Conservation (phyloP, 2,329 filamentous ascomycete genomes). For the Cyanodermella asteris region DNA sequence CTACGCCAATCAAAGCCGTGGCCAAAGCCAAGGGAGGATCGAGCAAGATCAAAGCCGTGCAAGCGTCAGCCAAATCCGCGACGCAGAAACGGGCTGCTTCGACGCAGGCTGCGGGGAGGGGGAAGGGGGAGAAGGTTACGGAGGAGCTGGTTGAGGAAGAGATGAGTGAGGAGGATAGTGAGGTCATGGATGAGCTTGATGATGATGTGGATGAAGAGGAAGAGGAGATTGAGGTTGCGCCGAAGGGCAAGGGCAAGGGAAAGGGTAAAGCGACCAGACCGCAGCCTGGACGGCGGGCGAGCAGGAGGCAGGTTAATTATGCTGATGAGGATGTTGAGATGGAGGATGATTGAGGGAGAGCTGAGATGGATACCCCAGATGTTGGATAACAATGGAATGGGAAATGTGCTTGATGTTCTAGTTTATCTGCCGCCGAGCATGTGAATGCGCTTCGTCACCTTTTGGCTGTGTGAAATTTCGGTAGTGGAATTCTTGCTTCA, state of each 20-base stretch:
- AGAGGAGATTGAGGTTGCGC: slow-evolving; percentile 1
- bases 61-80: not conserved
- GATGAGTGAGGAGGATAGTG: slow-evolving; percentile 4
- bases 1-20: slow-evolving; percentile 1
- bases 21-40: not conserved
- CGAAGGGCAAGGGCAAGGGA: not conserved
- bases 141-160: slow-evolving; percentile 1
- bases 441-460: too few relatives aligned
- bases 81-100: not conserved
- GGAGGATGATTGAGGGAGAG: not conserved
- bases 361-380: too few relatives aligned
- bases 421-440: too few relatives aligned
- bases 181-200: slow-evolving; percentile 1
- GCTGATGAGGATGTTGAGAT: slow-evolving; percentile 5
- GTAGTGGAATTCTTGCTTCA: too few relatives aligned
- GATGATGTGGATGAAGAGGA: slow-evolving; percentile 2
- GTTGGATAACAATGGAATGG: too few relatives aligned
- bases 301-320: slow-evolving; percentile 7
- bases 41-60: not conserved
- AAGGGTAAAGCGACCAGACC: slow-evolving; percentile 3
- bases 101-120: slow-evolving; percentile 1
- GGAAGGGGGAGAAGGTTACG: not conserved
- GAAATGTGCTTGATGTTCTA: too few relatives aligned
- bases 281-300: slow-evolving; percentile 5
- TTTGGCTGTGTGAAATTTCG: too few relatives aligned